Base-by-base conservation (phyloP, 2,329 filamentous ascomycete genomes). In the Trichophaea hybrida region DNA sequence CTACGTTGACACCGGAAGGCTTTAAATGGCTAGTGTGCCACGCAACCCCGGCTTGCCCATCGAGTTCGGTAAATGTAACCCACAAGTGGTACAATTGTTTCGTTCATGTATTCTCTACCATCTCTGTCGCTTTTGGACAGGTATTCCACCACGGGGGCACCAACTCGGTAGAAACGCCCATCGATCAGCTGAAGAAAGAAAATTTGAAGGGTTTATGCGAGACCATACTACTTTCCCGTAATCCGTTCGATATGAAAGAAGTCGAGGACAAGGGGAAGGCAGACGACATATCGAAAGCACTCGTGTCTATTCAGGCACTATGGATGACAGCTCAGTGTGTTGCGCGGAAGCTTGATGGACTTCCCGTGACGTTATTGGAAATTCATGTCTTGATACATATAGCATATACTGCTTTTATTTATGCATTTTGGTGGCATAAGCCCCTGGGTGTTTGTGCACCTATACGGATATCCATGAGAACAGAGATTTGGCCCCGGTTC, bases 201-300 rank as follows among this genome's bases (percentile, higher is more conserved):
- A 53, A 53, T n/a, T 37, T 35, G 34, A 8, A 53, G n/a, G 50
- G 37, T 7, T 31, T 52, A 24, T 15, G 10, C 8, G 15, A 15
- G 34, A 52, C 7, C 8, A 32, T 33, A 2, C 34, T 52, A 12
- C 10, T 6, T 15, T 24, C 24, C 24, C 24, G 24, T 24, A 52
- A 52, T 34, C 49, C 49, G 34, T 52, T 52, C 24, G 61, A 64
- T 35, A 61, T 60, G 12, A 60, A 58, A 10, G 59, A 54, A 24
- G 69, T 69, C 24, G 54, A 59, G 5, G 68, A 69, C 37, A 68
- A 67, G 53, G 68, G 65, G 57, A 69, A 70, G 52, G 62, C 66
- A 6, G 65, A 69, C 59, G 50, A 61, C 43, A 61, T 70, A 3
- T 61, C 67, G 2, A 69, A 69, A 60, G 48, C 59, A 2, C 35